Base-by-base conservation (phyloP, 805 yeast species). In the Millerozyma miso region DNA sequence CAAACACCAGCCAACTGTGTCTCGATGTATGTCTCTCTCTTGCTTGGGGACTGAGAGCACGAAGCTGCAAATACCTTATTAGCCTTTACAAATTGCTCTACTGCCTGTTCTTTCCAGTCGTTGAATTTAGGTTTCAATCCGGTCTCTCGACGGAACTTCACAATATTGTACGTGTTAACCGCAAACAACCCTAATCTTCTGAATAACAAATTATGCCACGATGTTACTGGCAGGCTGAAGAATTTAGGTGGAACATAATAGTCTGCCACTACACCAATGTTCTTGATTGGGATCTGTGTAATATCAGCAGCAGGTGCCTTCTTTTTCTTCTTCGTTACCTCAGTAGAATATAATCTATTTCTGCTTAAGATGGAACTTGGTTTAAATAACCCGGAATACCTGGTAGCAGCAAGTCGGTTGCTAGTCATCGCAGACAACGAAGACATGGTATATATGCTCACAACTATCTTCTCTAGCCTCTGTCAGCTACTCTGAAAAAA, bases 91-190 rank as follows among this genome's bases (percentile, higher is more conserved):
- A 81, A 89, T 39, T 71, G 71, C 52, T 88, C 88, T 52, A 90
- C 80, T 5, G 95, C 95, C 23, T 74, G 75, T 62, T 88, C 91
- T 61, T 86, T 87, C 96, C 96, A 90, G 46, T 81, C 76, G 26
- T 90, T 87, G 61, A 80, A 84, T 43, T 76, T 58, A 32, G 80
- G 77, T 19, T 62, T 63, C 45, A 63, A 57, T 32, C 62, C 62
- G 31, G 73, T 65, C 39, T 70, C 76, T 35, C 62, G 56, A 60
- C 67, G 74, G 54, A 63, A 76, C 49, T 71, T 71, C 42, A 69
- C 73, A 3, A 75, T 69, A 46, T 70, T 73, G 41, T 72, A 72
- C 35, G 89, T 81, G 59, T 84, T 85, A 58, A 79, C 74, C 32
- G 88, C 83, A 53, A 82, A 79, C 38, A 80, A 61, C 6, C 83